A percentile compares a stretch with the other conserved stretches of the same genome.
Evolutionary conservation across 2,329 filamentous ascomycete species (phyloP).

Genomic region (Coniochaeta sp.): DNA sequence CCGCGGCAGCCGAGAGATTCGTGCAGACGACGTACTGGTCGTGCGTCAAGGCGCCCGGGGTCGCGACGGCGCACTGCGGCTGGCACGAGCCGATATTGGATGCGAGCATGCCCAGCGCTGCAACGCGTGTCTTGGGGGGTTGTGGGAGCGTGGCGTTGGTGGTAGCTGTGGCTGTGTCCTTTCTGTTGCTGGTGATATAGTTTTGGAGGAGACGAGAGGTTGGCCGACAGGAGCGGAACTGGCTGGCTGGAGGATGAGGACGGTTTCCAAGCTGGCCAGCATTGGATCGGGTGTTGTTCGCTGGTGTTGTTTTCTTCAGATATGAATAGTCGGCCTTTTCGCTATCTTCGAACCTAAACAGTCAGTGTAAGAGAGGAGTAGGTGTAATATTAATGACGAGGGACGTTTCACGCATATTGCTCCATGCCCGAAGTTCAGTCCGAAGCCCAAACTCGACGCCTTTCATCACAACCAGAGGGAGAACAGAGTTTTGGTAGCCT

Average conservation of each 20-base stretch:
- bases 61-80: conserved; percentile 25
- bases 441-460: neutral
- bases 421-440: neutral
- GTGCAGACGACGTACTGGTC: conserved; percentile 31
- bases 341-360: neutral
- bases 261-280: neutral
- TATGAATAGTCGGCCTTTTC: neutral
- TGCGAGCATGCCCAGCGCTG: conserved; percentile 8
- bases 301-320: neutral
- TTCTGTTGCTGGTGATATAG: conserved; percentile 8
- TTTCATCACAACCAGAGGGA: neutral
- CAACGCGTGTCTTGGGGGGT: conserved; percentile 2
- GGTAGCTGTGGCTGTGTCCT: conserved; percentile 2
- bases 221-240: neutral
- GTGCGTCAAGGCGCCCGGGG: conserved; percentile 22
- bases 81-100: conserved; percentile 29
- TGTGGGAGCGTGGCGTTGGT: conserved; percentile 6
- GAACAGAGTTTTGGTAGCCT: neutral
- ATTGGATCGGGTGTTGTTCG: neutral
- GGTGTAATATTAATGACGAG: neutral
- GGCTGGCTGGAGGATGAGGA: neutral
- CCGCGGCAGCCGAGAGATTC: conserved; percentile 15
- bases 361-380: neutral
- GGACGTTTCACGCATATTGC: neutral
- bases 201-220: conserved; percentile 1